phyloP scores from a whole-genome alignment of 495 filamentous ascomycete species.

The Penicillium subrubescens region DNA sequence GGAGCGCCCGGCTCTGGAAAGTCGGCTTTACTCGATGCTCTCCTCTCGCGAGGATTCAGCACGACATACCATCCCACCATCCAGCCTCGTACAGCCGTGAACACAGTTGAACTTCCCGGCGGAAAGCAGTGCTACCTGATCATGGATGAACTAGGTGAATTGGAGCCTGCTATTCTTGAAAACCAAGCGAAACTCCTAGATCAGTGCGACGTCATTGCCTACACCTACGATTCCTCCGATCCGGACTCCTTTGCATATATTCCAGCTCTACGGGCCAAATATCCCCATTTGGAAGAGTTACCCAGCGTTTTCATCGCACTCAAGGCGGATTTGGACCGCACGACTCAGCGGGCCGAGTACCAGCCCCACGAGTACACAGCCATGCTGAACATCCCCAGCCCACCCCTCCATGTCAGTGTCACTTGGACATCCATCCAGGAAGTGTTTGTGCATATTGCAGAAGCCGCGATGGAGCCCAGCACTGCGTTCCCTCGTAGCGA shows the following conservation, averaged over 20 bases:
- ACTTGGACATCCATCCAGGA: constrained; percentile 90
- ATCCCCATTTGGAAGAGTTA: constrained; percentile 80
- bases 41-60: constrained; percentile 85
- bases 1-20: constrained; percentile 84
- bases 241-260: constrained; percentile 94
- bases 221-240: constrained; percentile 94
- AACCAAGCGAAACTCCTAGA: constrained; percentile 90
- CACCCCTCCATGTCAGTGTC: constrained; percentile 90
- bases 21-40: constrained; percentile 83
- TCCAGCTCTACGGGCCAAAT: constrained; percentile 72
- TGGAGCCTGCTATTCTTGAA: constrained; percentile 90
- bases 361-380: constrained; percentile 93
- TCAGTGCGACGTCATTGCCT: constrained; percentile 89
- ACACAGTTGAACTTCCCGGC: constrained; percentile 92
- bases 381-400: constrained; percentile 68
- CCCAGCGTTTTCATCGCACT: constrained; percentile 89
- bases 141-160: constrained; percentile 90
- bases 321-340: constrained; percentile 93
- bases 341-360: constrained; percentile 83
- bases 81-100: constrained; percentile 88
- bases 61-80: constrained; percentile 91
- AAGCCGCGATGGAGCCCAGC: constrained; percentile 86
- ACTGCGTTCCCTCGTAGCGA: constrained; percentile 84
- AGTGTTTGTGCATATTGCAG: constrained; percentile 85
- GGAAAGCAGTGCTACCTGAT: constrained; percentile 98